Percentiles rank a stretch among this genome's conserved stretches.
phyloP scores from a whole-genome alignment of 805 yeast genomes.

The Cyberlindnera japonica region DNA sequence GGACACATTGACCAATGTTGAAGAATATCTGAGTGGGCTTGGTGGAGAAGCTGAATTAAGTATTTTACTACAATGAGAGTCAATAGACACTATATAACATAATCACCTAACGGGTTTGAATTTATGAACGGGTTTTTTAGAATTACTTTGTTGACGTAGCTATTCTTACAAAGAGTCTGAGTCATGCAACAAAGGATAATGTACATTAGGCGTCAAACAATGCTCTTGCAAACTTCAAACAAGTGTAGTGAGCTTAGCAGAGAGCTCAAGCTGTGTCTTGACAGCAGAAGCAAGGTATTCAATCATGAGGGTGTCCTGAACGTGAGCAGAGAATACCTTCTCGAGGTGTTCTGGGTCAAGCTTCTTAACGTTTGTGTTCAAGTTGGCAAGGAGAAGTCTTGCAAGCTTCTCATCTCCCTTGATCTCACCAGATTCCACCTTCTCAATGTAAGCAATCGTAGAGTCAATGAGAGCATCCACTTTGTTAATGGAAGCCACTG shows the following conservation, averaged over 20 bases:
- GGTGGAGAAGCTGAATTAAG: constrained; percentile 41
- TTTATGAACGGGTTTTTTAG: too few species aligned
- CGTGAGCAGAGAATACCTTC: constrained; percentile 61
- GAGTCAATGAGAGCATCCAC: constrained; percentile 46
- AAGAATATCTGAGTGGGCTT: constrained; percentile 57
- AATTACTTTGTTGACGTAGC: too few species aligned
- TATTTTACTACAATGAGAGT: constrained; percentile 30
- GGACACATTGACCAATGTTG: constrained; percentile 68
- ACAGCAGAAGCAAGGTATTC: constrained; percentile 80
- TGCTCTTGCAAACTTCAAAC: constrained; percentile 26
- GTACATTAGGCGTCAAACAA: not conserved
- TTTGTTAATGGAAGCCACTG: constrained; percentile 42
- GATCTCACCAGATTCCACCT: constrained; percentile 39
- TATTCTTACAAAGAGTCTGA: too few species aligned
- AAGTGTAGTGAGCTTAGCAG: constrained; percentile 66
- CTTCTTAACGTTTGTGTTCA: constrained; percentile 50
- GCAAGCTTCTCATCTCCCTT: constrained; percentile 59
- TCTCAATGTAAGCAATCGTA: constrained; percentile 45
- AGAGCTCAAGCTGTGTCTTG: constrained; percentile 77
- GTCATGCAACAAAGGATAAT: too few species aligned
- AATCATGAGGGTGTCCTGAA: constrained; percentile 77
- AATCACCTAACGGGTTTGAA: too few species aligned
- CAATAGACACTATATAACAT: too few species aligned
- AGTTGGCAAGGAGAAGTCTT: constrained; percentile 56
- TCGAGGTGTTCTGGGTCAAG: constrained; percentile 46